Evolutionary conservation across 2,329 filamentous ascomycete species (phyloP).

Genomic region (Ascochyta koolunga): DNA sequence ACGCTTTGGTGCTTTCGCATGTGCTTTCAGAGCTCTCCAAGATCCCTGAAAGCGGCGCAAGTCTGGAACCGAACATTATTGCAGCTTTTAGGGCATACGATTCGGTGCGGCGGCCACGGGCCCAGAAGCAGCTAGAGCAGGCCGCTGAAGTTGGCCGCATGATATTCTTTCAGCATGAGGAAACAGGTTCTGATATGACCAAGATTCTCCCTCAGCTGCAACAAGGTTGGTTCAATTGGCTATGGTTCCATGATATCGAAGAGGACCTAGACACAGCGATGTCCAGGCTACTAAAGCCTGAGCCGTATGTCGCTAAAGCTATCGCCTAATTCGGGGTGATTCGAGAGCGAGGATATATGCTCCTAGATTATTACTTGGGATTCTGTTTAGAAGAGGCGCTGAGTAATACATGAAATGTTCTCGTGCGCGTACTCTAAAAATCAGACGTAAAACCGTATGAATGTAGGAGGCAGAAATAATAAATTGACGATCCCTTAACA

Average conservation of each 20-base stretch:
- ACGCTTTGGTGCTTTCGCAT: conserved; percentile 32
- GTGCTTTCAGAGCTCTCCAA: conserved; percentile 18
- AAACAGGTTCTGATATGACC: conserved; percentile 18
- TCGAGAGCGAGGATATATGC: too few species aligned
- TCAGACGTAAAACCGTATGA: too few species aligned
- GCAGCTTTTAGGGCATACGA: conserved; percentile 34
- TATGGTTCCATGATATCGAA: conserved; percentile 10
- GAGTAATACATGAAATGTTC: too few species aligned
- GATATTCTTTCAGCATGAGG: conserved; percentile 22
- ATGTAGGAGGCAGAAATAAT: too few species aligned
- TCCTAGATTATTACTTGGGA: too few species aligned
- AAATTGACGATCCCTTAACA: too few species aligned
- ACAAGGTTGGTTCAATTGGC: conserved; percentile 2
- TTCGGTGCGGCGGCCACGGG: conserved; percentile 27
- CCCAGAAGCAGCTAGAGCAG: conserved; percentile 31
- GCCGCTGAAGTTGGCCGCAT: conserved; percentile 18
- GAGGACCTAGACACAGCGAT: background rate
- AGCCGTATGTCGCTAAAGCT: too few species aligned
- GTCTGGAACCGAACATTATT: conserved; percentile 1
- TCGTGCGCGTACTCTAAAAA: too few species aligned
- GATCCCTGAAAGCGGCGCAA: background rate
- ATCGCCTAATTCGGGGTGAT: too few species aligned
- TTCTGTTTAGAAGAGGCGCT: too few species aligned
- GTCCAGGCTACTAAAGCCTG: background rate
- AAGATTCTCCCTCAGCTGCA: conserved; percentile 5